Conservation (phyloP, 75 land plant species). For the Sequoiadendron giganteum region DNA sequence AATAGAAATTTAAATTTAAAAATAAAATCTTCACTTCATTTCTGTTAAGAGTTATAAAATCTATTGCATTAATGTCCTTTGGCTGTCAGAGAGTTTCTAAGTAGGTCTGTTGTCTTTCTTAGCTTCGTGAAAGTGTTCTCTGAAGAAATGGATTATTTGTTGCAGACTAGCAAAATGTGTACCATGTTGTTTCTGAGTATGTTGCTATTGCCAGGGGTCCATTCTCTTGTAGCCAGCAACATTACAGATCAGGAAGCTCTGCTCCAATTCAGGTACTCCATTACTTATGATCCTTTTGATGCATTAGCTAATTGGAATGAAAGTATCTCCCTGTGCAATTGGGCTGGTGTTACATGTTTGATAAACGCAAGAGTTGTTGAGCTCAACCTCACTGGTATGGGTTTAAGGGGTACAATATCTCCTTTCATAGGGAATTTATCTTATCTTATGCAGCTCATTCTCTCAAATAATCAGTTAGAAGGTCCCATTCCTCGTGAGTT, state of each 20-base stretch:
- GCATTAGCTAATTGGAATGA: neutral
- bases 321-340: neutral
- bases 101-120: too few species aligned
- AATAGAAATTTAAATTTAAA: too few species aligned
- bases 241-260: neutral
- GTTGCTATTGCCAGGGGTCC: neutral
- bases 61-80: too few species aligned
- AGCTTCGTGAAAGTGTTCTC: too few species aligned
- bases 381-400: neutral
- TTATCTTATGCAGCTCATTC: neutral
- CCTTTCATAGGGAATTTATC: neutral
- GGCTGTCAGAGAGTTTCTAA: too few species aligned
- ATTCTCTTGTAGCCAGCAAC: neutral
- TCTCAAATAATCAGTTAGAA: neutral
- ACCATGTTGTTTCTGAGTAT: neutral
- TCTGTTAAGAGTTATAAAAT: too few species aligned
- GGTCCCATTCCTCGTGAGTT: slow-evolving; percentile 12
- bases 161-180: neutral
- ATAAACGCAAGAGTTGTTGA: neutral
- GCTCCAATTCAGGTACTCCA: neutral
- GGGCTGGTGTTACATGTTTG: neutral
- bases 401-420: neutral
- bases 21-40: too few species aligned
- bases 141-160: neutral
- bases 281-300: neutral